Conservation (phyloP, 495 filamentous ascomycete species). For the Penicillium mononematosum region DNA sequence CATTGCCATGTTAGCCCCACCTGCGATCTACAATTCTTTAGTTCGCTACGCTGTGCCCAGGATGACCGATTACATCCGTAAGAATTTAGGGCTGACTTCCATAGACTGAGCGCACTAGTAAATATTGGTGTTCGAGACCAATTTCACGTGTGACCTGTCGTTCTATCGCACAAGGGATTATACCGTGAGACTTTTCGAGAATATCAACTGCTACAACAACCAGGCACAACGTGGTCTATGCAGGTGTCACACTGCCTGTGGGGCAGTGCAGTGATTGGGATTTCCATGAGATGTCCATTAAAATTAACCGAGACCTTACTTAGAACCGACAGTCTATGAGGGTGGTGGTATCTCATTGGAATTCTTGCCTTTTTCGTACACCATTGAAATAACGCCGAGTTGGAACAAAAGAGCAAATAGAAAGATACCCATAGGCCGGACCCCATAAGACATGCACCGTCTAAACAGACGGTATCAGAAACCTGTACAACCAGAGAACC, state of each 20-base stretch:
- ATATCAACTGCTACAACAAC: neutral
- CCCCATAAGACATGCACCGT: constrained; percentile 47
- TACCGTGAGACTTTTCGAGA: neutral
- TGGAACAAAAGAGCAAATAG: constrained; percentile 40
- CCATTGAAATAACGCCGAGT: constrained; percentile 47
- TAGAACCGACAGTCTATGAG: constrained; percentile 6
- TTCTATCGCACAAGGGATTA: neutral
- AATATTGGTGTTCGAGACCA: neutral
- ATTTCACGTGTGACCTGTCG: neutral
- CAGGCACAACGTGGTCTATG: constrained; percentile 6
- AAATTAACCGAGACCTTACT: constrained; percentile 1
- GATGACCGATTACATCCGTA: neutral
- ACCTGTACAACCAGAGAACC: constrained; percentile 47
- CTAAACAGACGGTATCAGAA: constrained; percentile 43
- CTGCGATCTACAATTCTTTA: neutral
- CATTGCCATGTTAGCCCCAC: neutral
- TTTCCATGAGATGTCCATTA: neutral
- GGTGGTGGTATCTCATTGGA: constrained; percentile 32
- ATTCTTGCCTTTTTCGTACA: constrained; percentile 49
- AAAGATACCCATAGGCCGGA: constrained; percentile 47
- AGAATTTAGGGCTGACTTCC: neutral
- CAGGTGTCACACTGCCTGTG: constrained; percentile 1
- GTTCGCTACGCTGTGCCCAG: neutral
- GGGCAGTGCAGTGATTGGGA: neutral
- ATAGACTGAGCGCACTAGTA: neutral